Percentiles rank a stretch among this genome's conserved stretches.
Conservation (phyloP, 345 rosid species). For the Brassica juncea region DNA sequence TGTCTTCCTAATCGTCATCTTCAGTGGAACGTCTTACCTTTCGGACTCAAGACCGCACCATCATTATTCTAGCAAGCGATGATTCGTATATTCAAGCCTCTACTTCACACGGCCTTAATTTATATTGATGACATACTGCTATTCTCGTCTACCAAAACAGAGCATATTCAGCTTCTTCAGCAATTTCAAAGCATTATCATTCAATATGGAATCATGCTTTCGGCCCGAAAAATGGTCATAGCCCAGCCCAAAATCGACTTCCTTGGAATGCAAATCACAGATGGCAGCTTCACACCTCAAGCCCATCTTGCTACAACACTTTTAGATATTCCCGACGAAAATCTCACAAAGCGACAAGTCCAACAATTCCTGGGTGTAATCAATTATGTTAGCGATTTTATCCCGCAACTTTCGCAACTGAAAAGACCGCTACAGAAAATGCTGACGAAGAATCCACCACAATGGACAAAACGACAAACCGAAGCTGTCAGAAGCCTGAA, state of each 20-base stretch:
- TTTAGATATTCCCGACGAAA: not conserved
- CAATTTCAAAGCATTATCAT: not conserved
- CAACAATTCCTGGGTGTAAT: not conserved
- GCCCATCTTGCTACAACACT: not conserved
- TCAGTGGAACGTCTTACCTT: not conserved
- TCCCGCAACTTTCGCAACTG: not conserved
- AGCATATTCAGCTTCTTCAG: not conserved
- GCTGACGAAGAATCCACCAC: too few relatives aligned
- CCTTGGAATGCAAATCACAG: not conserved
- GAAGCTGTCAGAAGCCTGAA: too few relatives aligned
- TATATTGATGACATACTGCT: not conserved
- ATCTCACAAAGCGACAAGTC: not conserved
- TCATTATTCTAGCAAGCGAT: not conserved
- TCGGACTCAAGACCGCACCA: not conserved
- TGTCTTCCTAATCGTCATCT: not conserved
- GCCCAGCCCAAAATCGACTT: not conserved
- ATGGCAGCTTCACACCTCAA: not conserved
- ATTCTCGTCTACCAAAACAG: not conserved
- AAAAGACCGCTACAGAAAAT: too few relatives aligned
- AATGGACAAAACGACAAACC: too few relatives aligned
- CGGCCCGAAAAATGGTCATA: not conserved
- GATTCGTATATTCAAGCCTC: not conserved
- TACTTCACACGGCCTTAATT: not conserved
- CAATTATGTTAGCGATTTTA: not conserved
- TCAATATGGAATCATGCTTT: not conserved